Evolutionary conservation across 2,329 filamentous ascomycete genomes (phyloP).

Genomic region (Colletotrichum orbiculare): DNA sequence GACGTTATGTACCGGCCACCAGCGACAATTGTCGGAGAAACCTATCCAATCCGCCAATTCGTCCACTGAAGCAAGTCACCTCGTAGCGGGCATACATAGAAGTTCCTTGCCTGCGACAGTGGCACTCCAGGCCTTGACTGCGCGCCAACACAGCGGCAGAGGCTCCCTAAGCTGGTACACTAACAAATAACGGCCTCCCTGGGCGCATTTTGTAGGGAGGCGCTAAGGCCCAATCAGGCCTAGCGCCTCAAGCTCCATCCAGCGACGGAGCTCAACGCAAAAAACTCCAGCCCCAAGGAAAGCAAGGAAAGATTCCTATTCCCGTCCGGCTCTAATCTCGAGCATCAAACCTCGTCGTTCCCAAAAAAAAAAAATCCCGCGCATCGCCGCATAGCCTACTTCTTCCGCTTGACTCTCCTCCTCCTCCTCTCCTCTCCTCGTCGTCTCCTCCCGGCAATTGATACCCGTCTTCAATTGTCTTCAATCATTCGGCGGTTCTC

Average conservation of each 20-base stretch:
- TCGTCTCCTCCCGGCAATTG: conserved; percentile 34
- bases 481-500: conserved; percentile 29
- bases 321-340: conserved; percentile 42
- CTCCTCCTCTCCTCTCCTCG: conserved; percentile 38
- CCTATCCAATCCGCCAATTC: not conserved
- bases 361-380: conserved; percentile 47
- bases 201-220: conserved; percentile 38
- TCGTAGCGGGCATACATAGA: too few species aligned
- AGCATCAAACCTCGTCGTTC: conserved; percentile 41
- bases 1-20: conserved; percentile 13
- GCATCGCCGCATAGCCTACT: conserved; percentile 36
- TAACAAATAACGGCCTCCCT: conserved; percentile 30
- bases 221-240: conserved; percentile 43
- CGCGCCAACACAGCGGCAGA: not conserved
- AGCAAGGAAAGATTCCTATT: conserved; percentile 37
- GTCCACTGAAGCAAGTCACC: too few species aligned
- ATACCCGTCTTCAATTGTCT: conserved; percentile 26
- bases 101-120: too few species aligned
- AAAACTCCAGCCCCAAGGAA: conserved; percentile 55
- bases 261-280: conserved; percentile 55
- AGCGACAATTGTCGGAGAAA: conserved; percentile 30
- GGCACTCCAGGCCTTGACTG: too few species aligned
- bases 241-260: conserved; percentile 47
- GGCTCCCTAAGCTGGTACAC: not conserved
- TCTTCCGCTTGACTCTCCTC: conserved; percentile 25